phyloP scores from a whole-genome alignment of 2,329 filamentous ascomycete species.

The Camillea tinctor region DNA sequence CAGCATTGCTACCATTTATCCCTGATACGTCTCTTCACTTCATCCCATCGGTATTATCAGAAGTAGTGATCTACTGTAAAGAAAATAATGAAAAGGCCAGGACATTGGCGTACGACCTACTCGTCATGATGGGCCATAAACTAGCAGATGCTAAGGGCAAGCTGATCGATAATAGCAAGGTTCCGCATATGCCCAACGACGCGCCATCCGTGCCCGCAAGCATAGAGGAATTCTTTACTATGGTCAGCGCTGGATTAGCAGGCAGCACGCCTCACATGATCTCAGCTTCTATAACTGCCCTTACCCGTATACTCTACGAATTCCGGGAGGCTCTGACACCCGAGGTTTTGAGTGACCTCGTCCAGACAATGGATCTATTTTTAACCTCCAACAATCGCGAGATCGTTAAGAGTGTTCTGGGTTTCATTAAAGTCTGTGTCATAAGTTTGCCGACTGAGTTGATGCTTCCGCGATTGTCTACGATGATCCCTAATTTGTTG shows the following conservation, averaged over 20 bases:
- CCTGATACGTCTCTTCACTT: conserved; percentile 82
- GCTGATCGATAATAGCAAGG: conserved; percentile 79
- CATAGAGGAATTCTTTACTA: conserved; percentile 95
- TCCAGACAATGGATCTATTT: conserved; percentile 95
- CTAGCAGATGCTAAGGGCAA: conserved; percentile 67
- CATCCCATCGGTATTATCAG: conserved; percentile 85
- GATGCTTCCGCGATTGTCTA: conserved; percentile 72
- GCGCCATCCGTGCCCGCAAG: conserved; percentile 75
- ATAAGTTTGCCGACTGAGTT: conserved; percentile 79
- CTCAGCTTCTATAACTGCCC: conserved; percentile 90
- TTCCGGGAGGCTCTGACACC: conserved; percentile 71
- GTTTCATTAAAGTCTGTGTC: conserved; percentile 94
- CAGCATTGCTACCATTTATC: conserved; percentile 76
- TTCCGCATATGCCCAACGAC: conserved; percentile 81
- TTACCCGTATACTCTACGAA: conserved; percentile 90
- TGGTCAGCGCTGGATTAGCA: conserved; percentile 94
- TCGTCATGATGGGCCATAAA: conserved; percentile 83
- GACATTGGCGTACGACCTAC: conserved; percentile 82
- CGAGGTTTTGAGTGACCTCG: conserved; percentile 75
- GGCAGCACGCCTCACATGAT: conserved; percentile 96
- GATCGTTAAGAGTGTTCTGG: conserved; percentile 90
- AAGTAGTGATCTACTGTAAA: conserved; percentile 95
- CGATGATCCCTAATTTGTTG: conserved; percentile 85
- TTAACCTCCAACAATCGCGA: conserved; percentile 95
- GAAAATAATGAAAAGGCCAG: conserved; percentile 96